Conservation (phyloP, 805 yeast genomes). For the Cyberlindnera subsufficiens region DNA sequence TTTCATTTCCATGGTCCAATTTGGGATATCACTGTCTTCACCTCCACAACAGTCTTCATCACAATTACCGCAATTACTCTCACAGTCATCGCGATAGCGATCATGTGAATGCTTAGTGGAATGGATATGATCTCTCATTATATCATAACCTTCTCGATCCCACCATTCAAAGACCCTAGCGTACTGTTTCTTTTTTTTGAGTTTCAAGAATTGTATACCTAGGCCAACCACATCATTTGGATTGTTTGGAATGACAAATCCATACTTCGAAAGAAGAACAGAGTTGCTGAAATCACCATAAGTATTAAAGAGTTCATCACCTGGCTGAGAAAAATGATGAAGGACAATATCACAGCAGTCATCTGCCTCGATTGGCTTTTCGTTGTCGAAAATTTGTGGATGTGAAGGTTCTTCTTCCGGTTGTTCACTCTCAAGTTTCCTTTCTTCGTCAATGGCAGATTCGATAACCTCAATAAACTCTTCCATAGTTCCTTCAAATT, state of each 20-base stretch:
- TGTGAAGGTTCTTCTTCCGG: constrained; percentile 6
- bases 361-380: constrained; percentile 34
- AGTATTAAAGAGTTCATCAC: constrained; percentile 70
- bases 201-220: constrained; percentile 41
- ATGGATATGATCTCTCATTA: constrained; percentile 15
- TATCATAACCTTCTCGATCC: constrained; percentile 38
- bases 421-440: constrained; percentile 11
- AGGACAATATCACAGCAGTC: constrained; percentile 70
- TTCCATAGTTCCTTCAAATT: constrained; percentile 22
- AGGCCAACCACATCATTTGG: constrained; percentile 52
- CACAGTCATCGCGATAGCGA: constrained; percentile 11
- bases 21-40: constrained; percentile 22
- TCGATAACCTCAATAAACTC: constrained; percentile 27
- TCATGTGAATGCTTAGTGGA: constrained; percentile 14
- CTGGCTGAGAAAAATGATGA: constrained; percentile 34
- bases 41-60: constrained; percentile 11
- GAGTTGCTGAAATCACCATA: constrained; percentile 74
- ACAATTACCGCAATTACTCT: constrained; percentile 18
- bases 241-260: constrained; percentile 58
- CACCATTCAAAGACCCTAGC: constrained; percentile 43
- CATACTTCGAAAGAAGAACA: constrained; percentile 67
- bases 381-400: constrained; percentile 16
- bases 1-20: constrained; percentile 41
- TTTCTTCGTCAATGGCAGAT: constrained; percentile 13
- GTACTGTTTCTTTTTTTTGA: constrained; percentile 28